Conservation (phyloP, 345 rosid genomes). For the Aquilaria sinensis region DNA sequence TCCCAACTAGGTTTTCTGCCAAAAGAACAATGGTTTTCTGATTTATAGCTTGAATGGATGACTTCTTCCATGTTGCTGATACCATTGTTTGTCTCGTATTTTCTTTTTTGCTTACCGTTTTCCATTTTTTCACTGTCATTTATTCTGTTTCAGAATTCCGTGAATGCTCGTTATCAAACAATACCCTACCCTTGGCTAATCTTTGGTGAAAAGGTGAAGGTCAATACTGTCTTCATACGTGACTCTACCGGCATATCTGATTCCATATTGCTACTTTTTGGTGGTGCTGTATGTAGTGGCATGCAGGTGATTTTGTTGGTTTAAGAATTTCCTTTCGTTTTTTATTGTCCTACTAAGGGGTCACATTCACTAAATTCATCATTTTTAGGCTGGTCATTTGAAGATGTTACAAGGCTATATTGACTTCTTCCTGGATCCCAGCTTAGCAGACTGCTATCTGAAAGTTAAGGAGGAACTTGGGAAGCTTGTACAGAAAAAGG, state of each 20-base stretch:
- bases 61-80: not conserved
- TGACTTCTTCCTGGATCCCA: slow-evolving; percentile 92
- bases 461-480: slow-evolving; percentile 83
- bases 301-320: slow-evolving; percentile 45
- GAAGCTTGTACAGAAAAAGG: slow-evolving; percentile 73
- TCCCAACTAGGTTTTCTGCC: too few species aligned
- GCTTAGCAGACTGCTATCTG: slow-evolving; percentile 76
- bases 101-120: slow-evolving; percentile 2
- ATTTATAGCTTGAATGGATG: not conserved
- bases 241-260: slow-evolving; percentile 98
- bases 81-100: not conserved
- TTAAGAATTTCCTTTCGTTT: not conserved
- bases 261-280: slow-evolving; percentile 82
- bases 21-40: too few species aligned
- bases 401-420: slow-evolving; percentile 91
- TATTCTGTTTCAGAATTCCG: slow-evolving; percentile 75
- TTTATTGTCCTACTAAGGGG: slow-evolving; percentile 3
- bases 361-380: slow-evolving; percentile 4
- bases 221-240: slow-evolving; percentile 83
- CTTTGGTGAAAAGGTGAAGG: slow-evolving; percentile 94
- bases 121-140: not conserved
- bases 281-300: slow-evolving; percentile 68
- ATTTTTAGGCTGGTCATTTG: slow-evolving; percentile 75
- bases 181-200: slow-evolving; percentile 97
- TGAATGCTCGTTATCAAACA: slow-evolving; percentile 76